phyloP scores from a whole-genome alignment of 2,329 filamentous ascomycete genomes.

The Tolypocladium pustulatum region DNA sequence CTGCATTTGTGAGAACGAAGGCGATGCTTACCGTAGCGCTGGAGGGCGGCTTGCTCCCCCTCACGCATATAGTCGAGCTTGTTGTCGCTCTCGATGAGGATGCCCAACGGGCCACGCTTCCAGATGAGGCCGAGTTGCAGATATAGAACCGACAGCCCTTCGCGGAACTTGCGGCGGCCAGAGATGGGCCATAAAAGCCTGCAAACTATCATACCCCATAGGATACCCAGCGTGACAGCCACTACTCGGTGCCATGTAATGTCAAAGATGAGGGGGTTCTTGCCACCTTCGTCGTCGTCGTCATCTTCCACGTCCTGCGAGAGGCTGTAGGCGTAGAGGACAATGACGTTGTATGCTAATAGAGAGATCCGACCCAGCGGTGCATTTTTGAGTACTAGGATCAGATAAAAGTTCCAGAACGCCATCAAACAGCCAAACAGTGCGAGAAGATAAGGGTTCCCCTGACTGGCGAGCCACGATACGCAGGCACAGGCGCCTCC shows the following conservation, averaged over 20 bases:
- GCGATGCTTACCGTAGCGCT: conserved; percentile 50
- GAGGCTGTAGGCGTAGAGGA: conserved; percentile 87
- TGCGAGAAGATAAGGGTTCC: conserved; percentile 65
- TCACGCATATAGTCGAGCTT: conserved; percentile 68
- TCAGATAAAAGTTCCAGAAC: conserved; percentile 80
- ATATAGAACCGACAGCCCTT: conserved; percentile 84
- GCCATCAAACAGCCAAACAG: conserved; percentile 75
- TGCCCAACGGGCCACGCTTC: conserved; percentile 81
- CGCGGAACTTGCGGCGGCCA: conserved; percentile 76
- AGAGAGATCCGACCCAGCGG: conserved; percentile 90
- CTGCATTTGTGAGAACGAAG: too few relatives aligned
- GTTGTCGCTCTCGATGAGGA: conserved; percentile 51
- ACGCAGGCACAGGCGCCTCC: conserved; percentile 67
- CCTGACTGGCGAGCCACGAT: conserved; percentile 67
- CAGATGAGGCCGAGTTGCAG: conserved; percentile 92
- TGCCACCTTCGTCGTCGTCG: conserved; percentile 80
- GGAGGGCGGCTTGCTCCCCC: conserved; percentile 79
- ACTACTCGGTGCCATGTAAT: conserved; percentile 83
- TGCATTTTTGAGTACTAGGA: conserved; percentile 71
- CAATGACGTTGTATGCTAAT: conserved; percentile 91
- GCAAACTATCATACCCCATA: conserved; percentile 89
- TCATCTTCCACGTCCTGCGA: conserved; percentile 69
- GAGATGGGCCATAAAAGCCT: conserved; percentile 90
- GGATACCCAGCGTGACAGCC: conserved; percentile 73
- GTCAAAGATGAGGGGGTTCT: conserved; percentile 72